Conservation (phyloP, 768 basidiomycete species). For the Boletus edulis region DNA sequence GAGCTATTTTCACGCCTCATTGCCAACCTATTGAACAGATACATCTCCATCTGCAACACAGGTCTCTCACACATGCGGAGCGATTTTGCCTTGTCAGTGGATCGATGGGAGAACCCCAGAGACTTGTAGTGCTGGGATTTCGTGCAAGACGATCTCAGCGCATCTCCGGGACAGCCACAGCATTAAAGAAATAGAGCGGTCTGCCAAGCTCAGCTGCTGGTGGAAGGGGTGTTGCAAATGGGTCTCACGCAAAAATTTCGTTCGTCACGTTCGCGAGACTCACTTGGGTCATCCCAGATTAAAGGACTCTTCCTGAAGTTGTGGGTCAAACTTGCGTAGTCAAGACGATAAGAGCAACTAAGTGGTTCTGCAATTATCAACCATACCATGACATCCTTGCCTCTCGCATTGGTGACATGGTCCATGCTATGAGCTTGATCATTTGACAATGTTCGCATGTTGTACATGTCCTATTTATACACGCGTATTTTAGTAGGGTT, state of each 20-base stretch:
- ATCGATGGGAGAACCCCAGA: too few species aligned
- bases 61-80: not conserved
- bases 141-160: not conserved
- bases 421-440: too few species aligned
- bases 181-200: not conserved
- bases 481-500: too few species aligned
- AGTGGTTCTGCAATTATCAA: too few species aligned
- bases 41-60: not conserved
- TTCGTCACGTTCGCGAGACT: not conserved
- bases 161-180: not conserved
- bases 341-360: too few species aligned
- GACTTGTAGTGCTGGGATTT: not conserved
- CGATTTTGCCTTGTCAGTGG: not conserved
- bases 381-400: too few species aligned
- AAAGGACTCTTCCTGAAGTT: not conserved
- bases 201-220: rapidly evolving
- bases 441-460: too few species aligned
- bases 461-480: too few species aligned
- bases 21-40: too few species aligned
- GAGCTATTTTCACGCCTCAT: not conserved
- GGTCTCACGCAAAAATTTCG: not conserved
- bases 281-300: conserved; percentile 4
- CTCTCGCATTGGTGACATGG: too few species aligned
- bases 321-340: not conserved
- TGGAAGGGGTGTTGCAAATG: not conserved